phyloP scores from a whole-genome alignment of 2,329 filamentous ascomycete genomes.

The Fusarium sp. region DNA sequence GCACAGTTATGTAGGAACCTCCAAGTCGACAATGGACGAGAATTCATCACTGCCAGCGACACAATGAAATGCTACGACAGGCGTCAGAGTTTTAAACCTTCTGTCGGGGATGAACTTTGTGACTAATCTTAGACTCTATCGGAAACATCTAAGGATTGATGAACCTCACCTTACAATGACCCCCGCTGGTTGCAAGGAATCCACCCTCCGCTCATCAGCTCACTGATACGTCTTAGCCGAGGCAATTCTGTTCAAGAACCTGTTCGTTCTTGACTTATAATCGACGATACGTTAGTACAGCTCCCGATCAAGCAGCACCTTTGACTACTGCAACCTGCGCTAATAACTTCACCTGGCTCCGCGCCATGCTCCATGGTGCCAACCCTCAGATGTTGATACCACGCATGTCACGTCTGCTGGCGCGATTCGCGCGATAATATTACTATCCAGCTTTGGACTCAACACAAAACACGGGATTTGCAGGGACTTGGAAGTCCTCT shows the following conservation, averaged over 20 bases:
- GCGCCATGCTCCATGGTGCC: constrained; percentile 9
- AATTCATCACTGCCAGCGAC: neutral
- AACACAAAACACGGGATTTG: too few relatives aligned
- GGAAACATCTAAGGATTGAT: neutral
- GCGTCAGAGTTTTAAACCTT: neutral
- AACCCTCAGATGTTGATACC: constrained; percentile 12
- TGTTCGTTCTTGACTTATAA: constrained; percentile 13
- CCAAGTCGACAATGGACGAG: neutral
- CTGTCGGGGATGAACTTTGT: neutral
- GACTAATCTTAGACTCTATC: neutral
- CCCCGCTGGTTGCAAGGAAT: constrained; percentile 13
- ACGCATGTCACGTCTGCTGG: constrained; percentile 1
- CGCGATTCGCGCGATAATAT: constrained; percentile 4
- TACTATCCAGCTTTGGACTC: neutral
- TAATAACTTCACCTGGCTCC: neutral
- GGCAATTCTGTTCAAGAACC: constrained; percentile 3
- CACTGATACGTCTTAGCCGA: constrained; percentile 20
- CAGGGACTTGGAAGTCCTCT: neutral
- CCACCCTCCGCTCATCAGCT: constrained; percentile 20
- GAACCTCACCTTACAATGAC: neutral
- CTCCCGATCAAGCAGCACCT: neutral
- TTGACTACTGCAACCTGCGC: constrained; percentile 21
- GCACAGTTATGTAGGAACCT: neutral
- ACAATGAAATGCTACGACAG: neutral
- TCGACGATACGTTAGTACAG: neutral